Percentiles rank a stretch among this genome's conserved stretches.
phyloP scores from a whole-genome alignment of 352 stramenopile species.

The Pythium brachiatum region DNA sequence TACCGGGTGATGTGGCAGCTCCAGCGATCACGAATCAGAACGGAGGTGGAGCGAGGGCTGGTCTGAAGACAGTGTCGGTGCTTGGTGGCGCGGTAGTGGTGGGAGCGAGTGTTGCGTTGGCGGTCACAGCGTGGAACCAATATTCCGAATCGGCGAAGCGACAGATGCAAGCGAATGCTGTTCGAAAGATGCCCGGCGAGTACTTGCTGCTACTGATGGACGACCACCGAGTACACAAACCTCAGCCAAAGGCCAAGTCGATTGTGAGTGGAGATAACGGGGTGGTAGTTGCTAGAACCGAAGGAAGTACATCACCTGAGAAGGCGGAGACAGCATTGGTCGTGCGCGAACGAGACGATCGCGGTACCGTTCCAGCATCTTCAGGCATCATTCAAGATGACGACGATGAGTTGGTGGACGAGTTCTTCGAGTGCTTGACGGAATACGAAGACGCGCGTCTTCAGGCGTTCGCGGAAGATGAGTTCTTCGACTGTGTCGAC shows the following conservation, averaged over 20 bases:
- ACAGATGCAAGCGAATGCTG: conserved; percentile 62
- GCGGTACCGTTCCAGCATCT: background rate
- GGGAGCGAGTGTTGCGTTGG: conserved; percentile 70
- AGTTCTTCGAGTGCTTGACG: conserved; percentile 79
- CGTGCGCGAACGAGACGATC: background rate
- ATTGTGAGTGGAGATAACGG: background rate
- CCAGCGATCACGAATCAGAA: conserved; percentile 18
- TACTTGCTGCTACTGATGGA: conserved; percentile 72
- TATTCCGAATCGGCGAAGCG: conserved; percentile 68
- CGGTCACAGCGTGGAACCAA: conserved; percentile 78
- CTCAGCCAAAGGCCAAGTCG: background rate
- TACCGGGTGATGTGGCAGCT: conserved; percentile 40
- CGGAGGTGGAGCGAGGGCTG: conserved; percentile 6
- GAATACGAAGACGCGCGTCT: conserved; percentile 53
- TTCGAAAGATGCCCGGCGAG: conserved; percentile 71
- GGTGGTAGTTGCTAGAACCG: background rate
- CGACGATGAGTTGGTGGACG: conserved; percentile 67
- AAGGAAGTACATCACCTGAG: background rate
- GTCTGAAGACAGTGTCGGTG: conserved; percentile 56
- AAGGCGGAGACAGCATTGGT: background rate
- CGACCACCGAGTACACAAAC: conserved; percentile 35
- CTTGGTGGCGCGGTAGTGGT: conserved; percentile 78
- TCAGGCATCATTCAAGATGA: conserved; percentile 8
- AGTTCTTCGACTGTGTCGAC: conserved; percentile 85
- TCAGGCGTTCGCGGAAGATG: conserved; percentile 73